Evolutionary conservation across 495 filamentous ascomycete species (phyloP).

Genomic region (Aspergillus incahuasiensis): DNA sequence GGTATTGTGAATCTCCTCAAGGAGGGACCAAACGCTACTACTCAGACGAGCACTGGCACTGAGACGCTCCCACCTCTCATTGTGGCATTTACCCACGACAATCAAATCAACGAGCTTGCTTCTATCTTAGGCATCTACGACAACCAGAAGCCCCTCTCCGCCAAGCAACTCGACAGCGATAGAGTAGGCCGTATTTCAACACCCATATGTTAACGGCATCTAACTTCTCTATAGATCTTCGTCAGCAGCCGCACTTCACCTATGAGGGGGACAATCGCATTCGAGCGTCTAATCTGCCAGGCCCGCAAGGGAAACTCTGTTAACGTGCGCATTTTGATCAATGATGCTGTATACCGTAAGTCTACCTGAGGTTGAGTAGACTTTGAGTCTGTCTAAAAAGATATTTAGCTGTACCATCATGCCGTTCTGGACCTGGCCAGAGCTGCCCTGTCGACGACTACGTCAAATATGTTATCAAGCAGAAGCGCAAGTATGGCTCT

Average conservation of each 20-base stretch:
- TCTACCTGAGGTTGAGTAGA: too few relatives aligned
- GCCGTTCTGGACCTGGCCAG: conserved; percentile 42
- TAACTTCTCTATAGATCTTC: conserved; percentile 28
- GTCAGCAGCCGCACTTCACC: conserved; percentile 40
- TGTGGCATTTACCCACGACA: conserved; percentile 54
- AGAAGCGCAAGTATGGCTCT: conserved; percentile 39
- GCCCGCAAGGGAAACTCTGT: conserved; percentile 11
- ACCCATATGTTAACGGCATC: neutral
- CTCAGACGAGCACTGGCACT: conserved; percentile 29
- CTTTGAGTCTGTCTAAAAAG: neutral
- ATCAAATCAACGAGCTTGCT: conserved; percentile 54
- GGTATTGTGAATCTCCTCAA: conserved; percentile 43
- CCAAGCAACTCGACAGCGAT: conserved; percentile 4
- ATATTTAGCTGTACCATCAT: conserved; percentile 30
- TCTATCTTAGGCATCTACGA: conserved; percentile 52
- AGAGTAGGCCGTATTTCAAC: conserved; percentile 18
- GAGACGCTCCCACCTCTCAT: conserved; percentile 45
- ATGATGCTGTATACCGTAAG: conserved; percentile 50
- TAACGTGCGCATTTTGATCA: conserved; percentile 44
- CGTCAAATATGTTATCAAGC: conserved; percentile 34
- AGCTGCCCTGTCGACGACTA: conserved; percentile 45
- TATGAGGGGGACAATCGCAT: conserved; percentile 53
- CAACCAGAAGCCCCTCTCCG: conserved; percentile 35
- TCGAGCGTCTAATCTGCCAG: conserved; percentile 46
- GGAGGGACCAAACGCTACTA: conserved; percentile 38